Evolutionary conservation across 2,329 filamentous ascomycete genomes (phyloP), one percentile per base, ranked within the genome.

Genomic region (Exophiala spinifera): DNA sequence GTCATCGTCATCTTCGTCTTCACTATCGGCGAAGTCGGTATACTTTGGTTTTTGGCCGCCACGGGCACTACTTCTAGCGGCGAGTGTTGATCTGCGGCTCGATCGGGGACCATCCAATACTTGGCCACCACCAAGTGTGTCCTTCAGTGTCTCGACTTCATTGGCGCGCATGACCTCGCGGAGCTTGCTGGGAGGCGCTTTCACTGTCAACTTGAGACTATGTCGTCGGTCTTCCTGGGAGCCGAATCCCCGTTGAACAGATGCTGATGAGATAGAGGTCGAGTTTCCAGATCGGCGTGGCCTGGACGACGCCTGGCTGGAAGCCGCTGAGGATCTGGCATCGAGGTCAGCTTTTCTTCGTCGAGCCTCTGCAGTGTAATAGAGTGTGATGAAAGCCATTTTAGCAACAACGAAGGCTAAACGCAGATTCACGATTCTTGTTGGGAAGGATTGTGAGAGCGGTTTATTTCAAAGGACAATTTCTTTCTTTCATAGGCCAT

Each of bases 131-230:
- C 72, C 72, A 40, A 78, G 75, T 13, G 74, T 72, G 61, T 78
- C 77, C 57, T 63, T 66, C 17, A 64, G 57, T 10, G 62, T 54
- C 17, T 64, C 61, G 20, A 63, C 55, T 40, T 62, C 60, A 37
- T 60, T 62, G 17, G 64, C 60, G 48, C 44, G 72, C 61, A 64
- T 77, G 21, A 73, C 75, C 61, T 78, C 76, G 28, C 75, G 74
- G 51, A 78, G 65, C 64, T 76, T 78, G 63, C 69, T 76, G 17
- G 75, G 70, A 15, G 76, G 73, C 70, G 77, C 77, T 60, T 74
- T 79, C 47, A 79, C 70, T 4, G 72, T 78, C 50, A 79, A 63
- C 58, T 70, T 72, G 45, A 79, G 72, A 37, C 74, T 74, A 63
- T 68, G 72, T 55, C 66, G 66, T 15, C 62, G 58, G 51, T 74